These are phyloP conservation scores for Wickerhamomyces strasburgensis DNA, from an alignment of 805 yeast genomes.

Conservation along the genomic window DNA sequence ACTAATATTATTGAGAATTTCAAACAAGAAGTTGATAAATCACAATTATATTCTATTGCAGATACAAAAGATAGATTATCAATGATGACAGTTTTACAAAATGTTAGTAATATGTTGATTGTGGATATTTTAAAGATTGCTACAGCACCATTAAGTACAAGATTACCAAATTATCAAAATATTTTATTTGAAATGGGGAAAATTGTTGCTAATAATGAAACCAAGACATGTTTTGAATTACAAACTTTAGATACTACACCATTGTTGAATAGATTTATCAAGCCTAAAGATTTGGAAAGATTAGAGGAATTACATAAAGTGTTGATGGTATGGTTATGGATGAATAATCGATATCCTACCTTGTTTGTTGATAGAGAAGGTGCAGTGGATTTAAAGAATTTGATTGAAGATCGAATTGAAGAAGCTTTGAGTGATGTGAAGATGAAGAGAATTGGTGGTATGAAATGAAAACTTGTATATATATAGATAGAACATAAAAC, in stretches of 20 bases:
- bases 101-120: conserved; percentile 39
- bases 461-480: conserved; percentile 1
- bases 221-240: conserved; percentile 54
- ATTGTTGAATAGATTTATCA: conserved; percentile 2
- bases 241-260: conserved; percentile 14
- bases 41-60: conserved; percentile 31
- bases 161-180: conserved; percentile 37
- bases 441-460: conserved; percentile 6
- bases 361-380: conserved; percentile 71
- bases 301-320: conserved; percentile 64
- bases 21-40: conserved; percentile 33
- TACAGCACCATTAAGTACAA: conserved; percentile 56
- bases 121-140: conserved; percentile 54
- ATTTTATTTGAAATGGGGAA: conserved; percentile 50
- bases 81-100: conserved; percentile 38
- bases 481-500: neutral
- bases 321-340: conserved; percentile 74
- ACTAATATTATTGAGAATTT: conserved; percentile 43
- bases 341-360: conserved; percentile 81
- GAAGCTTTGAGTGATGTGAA: conserved; percentile 26
- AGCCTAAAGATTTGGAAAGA: conserved; percentile 19
- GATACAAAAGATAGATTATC: conserved; percentile 32
- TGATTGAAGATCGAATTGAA: conserved; percentile 54
- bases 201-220: conserved; percentile 28
- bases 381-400: conserved; percentile 61